Conservation (phyloP, 768 basidiomycete genomes). For the Phaeolepiota aurea region DNA sequence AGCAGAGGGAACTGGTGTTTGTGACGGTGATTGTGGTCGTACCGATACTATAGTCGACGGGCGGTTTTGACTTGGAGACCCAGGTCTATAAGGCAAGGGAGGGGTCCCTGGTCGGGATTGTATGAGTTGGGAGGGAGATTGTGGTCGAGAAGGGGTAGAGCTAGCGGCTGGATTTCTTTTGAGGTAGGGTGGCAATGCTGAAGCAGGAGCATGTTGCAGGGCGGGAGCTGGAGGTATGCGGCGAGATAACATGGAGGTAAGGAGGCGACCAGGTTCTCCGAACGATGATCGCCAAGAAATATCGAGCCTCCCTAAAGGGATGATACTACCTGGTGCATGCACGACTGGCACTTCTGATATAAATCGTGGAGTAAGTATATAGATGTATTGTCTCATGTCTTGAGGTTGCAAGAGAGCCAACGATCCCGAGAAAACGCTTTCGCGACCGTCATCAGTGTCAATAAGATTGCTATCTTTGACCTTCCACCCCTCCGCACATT, state of each 20-base stretch:
- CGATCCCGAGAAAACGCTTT: constrained; percentile 48
- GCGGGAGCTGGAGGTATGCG: constrained; percentile 52
- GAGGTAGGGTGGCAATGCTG: constrained; percentile 70
- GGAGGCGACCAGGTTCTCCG: constrained; percentile 78
- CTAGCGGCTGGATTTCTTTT: constrained; percentile 39
- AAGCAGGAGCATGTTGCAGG: constrained; percentile 41
- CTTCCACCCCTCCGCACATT: constrained; percentile 61
- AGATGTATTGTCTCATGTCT: constrained; percentile 83
- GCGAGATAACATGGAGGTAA: constrained; percentile 85
- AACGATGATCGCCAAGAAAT: constrained; percentile 82
- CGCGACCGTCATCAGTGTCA: constrained; percentile 13
- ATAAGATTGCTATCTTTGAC: constrained; percentile 45
- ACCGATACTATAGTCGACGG: constrained; percentile 26
- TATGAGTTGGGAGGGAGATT: constrained; percentile 27
- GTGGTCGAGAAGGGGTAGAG: constrained; percentile 38
- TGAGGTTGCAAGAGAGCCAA: constrained; percentile 75
- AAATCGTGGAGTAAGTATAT: constrained; percentile 55
- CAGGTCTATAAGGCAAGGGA: constrained; percentile 29
- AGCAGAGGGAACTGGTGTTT: constrained; percentile 12
- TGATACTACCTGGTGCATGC: constrained; percentile 58
- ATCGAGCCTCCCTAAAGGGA: constrained; percentile 82
- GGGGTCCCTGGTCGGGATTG: constrained; percentile 52
- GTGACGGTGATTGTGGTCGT: constrained; percentile 24
- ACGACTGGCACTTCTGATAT: constrained; percentile 34
- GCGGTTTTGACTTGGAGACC: constrained; percentile 35